Conservation (phyloP, 805 yeast genomes). For the Sugiyamaella floridensis region DNA sequence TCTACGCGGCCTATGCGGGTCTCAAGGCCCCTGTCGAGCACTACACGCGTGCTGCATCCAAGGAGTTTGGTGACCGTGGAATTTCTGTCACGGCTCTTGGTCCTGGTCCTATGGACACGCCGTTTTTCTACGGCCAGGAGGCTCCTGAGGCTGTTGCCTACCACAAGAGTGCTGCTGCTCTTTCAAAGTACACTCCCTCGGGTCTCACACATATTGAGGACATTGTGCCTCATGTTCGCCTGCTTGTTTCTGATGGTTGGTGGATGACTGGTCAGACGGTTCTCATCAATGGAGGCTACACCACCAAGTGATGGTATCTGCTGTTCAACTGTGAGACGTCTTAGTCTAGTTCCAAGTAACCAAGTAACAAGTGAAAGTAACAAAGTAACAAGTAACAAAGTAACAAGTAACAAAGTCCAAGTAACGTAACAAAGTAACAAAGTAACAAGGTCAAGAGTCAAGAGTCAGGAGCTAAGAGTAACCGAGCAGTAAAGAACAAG, state of each 20-base stretch:
- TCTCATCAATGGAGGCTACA: slow-evolving; percentile 58
- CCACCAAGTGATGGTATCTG: slow-evolving; percentile 34
- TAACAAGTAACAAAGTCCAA: no score
- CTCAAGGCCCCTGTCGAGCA: slow-evolving; percentile 72
- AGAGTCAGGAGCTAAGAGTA: no score
- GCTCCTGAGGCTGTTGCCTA: slow-evolving; percentile 44
- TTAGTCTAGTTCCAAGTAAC: no score
- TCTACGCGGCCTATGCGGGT: slow-evolving; percentile 65
- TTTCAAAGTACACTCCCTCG: slow-evolving; percentile 30
- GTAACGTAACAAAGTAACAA: no score
- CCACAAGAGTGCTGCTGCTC: slow-evolving; percentile 46
- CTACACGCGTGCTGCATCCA: slow-evolving; percentile 60
- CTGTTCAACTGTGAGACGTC: not conserved
- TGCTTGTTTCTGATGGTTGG: slow-evolving; percentile 56
- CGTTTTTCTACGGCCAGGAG: slow-evolving; percentile 62
- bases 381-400: no score
- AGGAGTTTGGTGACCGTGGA: slow-evolving; percentile 64
- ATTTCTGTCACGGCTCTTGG: slow-evolving; percentile 68
- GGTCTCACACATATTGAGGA: slow-evolving; percentile 49
- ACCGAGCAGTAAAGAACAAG: no score
- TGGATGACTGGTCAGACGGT: slow-evolving; percentile 70
- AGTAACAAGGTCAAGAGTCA: no score
- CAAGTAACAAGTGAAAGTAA: no score
- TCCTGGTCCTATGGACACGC: slow-evolving; percentile 70
- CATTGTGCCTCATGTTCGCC: slow-evolving; percentile 56